Evolutionary conservation across 139 green algal genomes (phyloP), one percentile per base, ranked within the genome.

Genomic region (Chlamydomonas sp.): DNA sequence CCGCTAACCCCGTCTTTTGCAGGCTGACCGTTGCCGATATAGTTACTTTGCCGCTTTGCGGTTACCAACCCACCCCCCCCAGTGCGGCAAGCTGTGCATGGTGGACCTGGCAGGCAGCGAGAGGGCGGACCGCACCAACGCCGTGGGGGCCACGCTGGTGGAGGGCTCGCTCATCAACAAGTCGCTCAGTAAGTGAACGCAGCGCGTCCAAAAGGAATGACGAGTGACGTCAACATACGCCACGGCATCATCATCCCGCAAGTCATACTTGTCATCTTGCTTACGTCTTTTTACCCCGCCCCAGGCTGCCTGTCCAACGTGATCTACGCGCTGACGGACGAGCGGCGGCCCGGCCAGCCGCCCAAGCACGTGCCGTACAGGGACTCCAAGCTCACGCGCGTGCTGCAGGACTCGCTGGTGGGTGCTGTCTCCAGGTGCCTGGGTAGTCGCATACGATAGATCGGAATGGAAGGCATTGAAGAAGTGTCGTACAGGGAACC

Each of bases 111-210:
- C 96, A 57, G 93, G 94, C 81, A 96, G 92, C 78, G 96, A 98
- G 91, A 81, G 96, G 15, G 85, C 92, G 72, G 87, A 88, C 82
- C 96, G 96, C 91, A 95, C 96, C 9, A 78, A 74, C 7, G 92
- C 96, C 17, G 88, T 87, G 20, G 96, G 94, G 1, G 85, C 88
- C 9, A 92, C 92, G 1, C 80, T 95, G 10, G 89, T 93, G 60
- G 96, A 98, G 86, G 96, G 95, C 71, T 90, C 83, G 59, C 91
- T 93, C 60, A 98, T 98, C 93, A 98, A 98, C 92, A 96, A 96
- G 87, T 94, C 87, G 66, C 93, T 98, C 49, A 91, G 87, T 92
- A 63, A 84, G 89, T 16, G 68, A n/a, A 9, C n/a, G 17, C 2
- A 14, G 63, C 6, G 78, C 0, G 2, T 17, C n/a, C 63, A 58